These are phyloP conservation scores for Chaetothyriales sp. DNA, from an alignment of 2,329 filamentous ascomycete genomes.

Conservation along the genomic window DNA sequence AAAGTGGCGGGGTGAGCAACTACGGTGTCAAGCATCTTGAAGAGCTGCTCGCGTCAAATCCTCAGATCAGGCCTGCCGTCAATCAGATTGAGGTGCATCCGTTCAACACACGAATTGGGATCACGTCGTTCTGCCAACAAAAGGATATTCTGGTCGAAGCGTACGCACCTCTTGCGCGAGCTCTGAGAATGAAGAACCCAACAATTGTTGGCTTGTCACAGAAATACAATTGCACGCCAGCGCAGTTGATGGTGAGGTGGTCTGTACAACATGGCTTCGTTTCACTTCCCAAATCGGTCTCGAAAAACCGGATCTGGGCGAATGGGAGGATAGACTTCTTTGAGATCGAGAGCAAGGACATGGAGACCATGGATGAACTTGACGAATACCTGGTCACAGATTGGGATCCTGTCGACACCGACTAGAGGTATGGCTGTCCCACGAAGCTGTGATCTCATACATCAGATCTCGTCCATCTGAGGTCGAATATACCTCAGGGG, in stretches of 20 bases:
- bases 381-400: constrained; percentile 64
- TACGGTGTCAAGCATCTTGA: constrained; percentile 63
- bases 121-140: constrained; percentile 51
- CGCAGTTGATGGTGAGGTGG: constrained; percentile 67
- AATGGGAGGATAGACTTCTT: constrained; percentile 47
- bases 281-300: constrained; percentile 59
- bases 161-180: constrained; percentile 64
- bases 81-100: constrained; percentile 67
- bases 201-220: constrained; percentile 47
- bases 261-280: constrained; percentile 61
- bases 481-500: no score
- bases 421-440: constrained; percentile 5
- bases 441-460: no score
- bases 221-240: constrained; percentile 57
- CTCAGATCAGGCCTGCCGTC: constrained; percentile 51
- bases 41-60: constrained; percentile 51
- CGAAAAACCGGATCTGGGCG: constrained; percentile 47
- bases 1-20: constrained; percentile 62
- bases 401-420: constrained; percentile 28
- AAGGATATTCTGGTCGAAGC: constrained; percentile 61
- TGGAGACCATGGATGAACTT: constrained; percentile 44
- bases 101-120: constrained; percentile 60
- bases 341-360: constrained; percentile 13
- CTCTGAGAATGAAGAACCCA: constrained; percentile 54
- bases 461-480: no score